phyloP scores from a whole-genome alignment of 352 stramenopile genomes.

The Phytophthora melonis region DNA sequence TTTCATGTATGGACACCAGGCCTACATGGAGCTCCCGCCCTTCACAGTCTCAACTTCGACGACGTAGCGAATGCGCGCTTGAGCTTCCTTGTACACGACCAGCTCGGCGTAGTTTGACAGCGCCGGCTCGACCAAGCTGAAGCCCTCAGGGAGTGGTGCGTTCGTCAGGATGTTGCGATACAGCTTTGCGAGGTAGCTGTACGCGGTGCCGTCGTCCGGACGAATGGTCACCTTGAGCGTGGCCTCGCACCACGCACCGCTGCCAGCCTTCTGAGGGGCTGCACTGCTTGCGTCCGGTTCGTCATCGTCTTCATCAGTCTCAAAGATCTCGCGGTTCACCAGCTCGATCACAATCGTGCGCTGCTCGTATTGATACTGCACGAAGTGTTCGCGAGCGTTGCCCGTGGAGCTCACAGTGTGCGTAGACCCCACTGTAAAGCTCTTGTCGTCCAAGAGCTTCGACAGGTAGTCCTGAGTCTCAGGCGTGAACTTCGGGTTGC shows the following conservation, averaged over 20 bases:
- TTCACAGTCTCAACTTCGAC: slow-evolving; percentile 69
- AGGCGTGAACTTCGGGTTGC: slow-evolving; percentile 42
- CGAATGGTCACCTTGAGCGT: slow-evolving; percentile 40
- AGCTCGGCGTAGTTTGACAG: slow-evolving; percentile 64
- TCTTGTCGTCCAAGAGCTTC: slow-evolving; percentile 49
- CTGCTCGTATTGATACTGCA: slow-evolving; percentile 35
- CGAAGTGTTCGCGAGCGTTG: slow-evolving; percentile 46
- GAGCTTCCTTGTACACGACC: slow-evolving; percentile 81
- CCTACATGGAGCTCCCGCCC: neutral
- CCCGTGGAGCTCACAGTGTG: slow-evolving; percentile 41
- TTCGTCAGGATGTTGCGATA: slow-evolving; percentile 56
- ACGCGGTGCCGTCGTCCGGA: slow-evolving; percentile 15
- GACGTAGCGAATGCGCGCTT: slow-evolving; percentile 79
- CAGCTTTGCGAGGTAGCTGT: slow-evolving; percentile 59
- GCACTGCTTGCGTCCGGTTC: neutral
- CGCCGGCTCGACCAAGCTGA: slow-evolving; percentile 23
- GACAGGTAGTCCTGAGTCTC: slow-evolving; percentile 49
- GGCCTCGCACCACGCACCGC: slow-evolving; percentile 36
- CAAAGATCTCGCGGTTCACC: slow-evolving; percentile 32
- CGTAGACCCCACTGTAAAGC: slow-evolving; percentile 49
- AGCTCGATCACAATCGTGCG: slow-evolving; percentile 61
- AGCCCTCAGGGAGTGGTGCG: slow-evolving; percentile 25
- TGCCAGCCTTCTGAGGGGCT: slow-evolving; percentile 4
- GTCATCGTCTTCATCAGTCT: slow-evolving; percentile 6
- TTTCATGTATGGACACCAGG: neutral